Evolutionary conservation across 2,329 filamentous ascomycete species (phyloP), one percentile per base, ranked within the genome.

Genomic region (Graphilbum sp.): DNA sequence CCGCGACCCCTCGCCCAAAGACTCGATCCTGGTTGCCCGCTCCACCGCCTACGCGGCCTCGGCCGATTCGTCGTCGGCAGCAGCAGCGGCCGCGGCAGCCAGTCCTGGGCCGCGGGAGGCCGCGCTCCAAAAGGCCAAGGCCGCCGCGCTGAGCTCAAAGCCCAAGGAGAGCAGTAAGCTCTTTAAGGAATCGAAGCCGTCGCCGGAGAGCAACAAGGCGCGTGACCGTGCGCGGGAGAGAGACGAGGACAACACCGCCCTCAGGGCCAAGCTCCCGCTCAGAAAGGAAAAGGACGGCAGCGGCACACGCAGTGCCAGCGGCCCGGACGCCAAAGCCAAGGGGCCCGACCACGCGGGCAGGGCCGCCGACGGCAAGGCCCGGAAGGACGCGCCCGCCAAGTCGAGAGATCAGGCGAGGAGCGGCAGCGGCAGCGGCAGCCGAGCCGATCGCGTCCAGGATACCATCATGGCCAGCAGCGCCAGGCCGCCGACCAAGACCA

Each of bases 111-210:
- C n/a, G n/a, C n/a, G n/a, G n/a, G n/a, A n/a, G n/a, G n/a, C n/a
- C n/a, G n/a, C n/a, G n/a, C n/a, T 38, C 5, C 38, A 33, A 20
- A 34, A 41, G 5, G n/a, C 35, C 2, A 19, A 13, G 3, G 32
- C 37, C 3, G 36, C 34, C 1, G 40, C 40, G 5, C 21, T 37
- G 25, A 29, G 30, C 1, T 27, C 43, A 0, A 36, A 38, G 19
- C 45, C 43, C 10, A 35, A 32, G 19, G 43, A 45, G 10, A 29
- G 37, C 32, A 45, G 45, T 39, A 45, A 45, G 34, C 40, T 45
- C 24, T 37, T 37, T 15, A 38, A 42, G 20, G 45, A 43, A 36
- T 41, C 39, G 5, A 37, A 27, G 41, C 24, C 41, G 2, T 41
- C 43, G 20, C 41, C 43, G 12, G 45, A 46, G 7, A 25, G 23